These are phyloP conservation scores for Boletellus emodensis DNA, from an alignment of 768 basidiomycete genomes.

Conservation along the genomic window DNA sequence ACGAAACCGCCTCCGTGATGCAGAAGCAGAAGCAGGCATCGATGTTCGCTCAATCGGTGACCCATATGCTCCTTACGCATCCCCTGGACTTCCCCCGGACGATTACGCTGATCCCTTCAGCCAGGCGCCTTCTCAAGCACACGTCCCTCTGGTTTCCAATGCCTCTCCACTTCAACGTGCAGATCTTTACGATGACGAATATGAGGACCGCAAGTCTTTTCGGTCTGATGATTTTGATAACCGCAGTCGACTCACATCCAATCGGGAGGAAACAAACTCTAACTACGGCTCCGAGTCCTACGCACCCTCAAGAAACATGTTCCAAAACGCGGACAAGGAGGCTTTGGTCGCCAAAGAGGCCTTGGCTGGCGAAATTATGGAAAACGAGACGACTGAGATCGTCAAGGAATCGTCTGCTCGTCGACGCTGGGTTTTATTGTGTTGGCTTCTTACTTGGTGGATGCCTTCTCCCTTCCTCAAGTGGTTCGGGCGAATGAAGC, in stretches of 20 bases:
- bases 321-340: conserved; percentile 76
- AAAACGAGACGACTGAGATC: conserved; percentile 86
- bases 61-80: conserved; percentile 74
- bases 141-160: conserved; percentile 78
- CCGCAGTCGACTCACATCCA: conserved; percentile 71
- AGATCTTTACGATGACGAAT: conserved; percentile 73
- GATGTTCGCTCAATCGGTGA: conserved; percentile 54
- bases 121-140: conserved; percentile 52
- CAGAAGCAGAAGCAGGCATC: conserved; percentile 67
- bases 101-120: conserved; percentile 53
- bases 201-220: conserved; percentile 69
- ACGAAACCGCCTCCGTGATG: conserved; percentile 71
- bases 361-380: conserved; percentile 78
- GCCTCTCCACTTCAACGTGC: conserved; percentile 80
- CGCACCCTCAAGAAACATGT: conserved; percentile 94
- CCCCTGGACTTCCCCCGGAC: conserved; percentile 43
- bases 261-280: conserved; percentile 72
- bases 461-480: conserved; percentile 67
- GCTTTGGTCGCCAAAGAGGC: conserved; percentile 76
- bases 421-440: conserved; percentile 81
- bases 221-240: conserved; percentile 78
- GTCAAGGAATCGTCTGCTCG: conserved; percentile 79
- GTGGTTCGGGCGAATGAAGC: conserved; percentile 88
- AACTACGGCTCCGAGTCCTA: conserved; percentile 91
- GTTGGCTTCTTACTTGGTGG: conserved; percentile 92